phyloP scores from a whole-genome alignment of 371 early-diverging fungal genomes.

The Hamiltosporidium tvaerminnensis region DNA sequence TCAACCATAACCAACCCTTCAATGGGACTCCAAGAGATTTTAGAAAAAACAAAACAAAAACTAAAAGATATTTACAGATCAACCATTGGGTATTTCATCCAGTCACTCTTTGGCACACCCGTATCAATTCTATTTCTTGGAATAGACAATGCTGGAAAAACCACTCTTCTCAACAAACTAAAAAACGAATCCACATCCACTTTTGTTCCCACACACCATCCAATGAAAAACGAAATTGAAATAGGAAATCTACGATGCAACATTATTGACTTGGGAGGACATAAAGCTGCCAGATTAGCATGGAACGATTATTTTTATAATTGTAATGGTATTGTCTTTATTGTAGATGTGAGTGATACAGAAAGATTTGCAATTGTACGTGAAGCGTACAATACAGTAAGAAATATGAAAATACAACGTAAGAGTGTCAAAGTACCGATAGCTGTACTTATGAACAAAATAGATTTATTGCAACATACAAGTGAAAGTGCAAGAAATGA shows the following conservation, averaged over 20 bases:
- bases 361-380: constrained; percentile 44
- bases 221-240: constrained; percentile 38
- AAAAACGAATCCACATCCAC: constrained; percentile 42
- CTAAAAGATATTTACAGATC: constrained; percentile 24
- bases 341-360: constrained; percentile 48
- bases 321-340: constrained; percentile 53
- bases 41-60: constrained; percentile 6
- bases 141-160: constrained; percentile 54
- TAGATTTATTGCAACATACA: constrained; percentile 39
- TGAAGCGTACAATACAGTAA: constrained; percentile 42
- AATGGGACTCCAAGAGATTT: too few relatives aligned
- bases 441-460: constrained; percentile 54
- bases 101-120: constrained; percentile 36
- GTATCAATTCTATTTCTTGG: constrained; percentile 52
- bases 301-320: constrained; percentile 52
- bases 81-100: constrained; percentile 28
- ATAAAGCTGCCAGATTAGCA: constrained; percentile 43
- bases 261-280: constrained; percentile 52
- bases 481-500: constrained; percentile 24
- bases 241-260: constrained; percentile 50
- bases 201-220: constrained; percentile 49
- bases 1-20: too few relatives aligned
- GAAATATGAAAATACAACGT: constrained; percentile 22
- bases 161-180: constrained; percentile 48
- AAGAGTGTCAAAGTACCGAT: constrained; percentile 38